phyloP scores from a whole-genome alignment of 2,329 filamentous ascomycete genomes.

The Fusarium buxicola region DNA sequence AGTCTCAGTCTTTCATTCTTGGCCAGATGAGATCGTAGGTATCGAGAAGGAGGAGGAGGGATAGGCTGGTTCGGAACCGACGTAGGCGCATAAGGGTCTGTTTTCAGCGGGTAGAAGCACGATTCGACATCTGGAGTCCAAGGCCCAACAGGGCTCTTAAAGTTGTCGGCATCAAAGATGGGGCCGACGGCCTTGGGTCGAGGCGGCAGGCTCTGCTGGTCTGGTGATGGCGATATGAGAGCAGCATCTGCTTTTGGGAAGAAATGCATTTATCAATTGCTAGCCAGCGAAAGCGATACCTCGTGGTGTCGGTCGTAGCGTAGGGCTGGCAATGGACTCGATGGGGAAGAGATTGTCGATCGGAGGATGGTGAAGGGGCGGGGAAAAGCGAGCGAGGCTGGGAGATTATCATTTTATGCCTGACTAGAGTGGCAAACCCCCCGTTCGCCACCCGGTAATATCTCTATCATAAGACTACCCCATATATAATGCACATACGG shows the following conservation, averaged over 20 bases:
- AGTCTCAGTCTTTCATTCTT: slow-evolving; percentile 47
- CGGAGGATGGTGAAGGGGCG: background rate
- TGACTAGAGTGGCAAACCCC: too few relatives aligned
- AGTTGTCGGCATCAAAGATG: slow-evolving; percentile 34
- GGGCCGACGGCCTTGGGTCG: slow-evolving; percentile 35
- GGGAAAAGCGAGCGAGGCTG: background rate
- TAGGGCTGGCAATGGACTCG: background rate
- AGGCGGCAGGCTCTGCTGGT: slow-evolving; percentile 8
- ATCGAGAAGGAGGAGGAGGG: slow-evolving; percentile 16
- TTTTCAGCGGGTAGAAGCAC: slow-evolving; percentile 15
- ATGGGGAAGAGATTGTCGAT: background rate
- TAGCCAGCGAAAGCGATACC: too few relatives aligned
- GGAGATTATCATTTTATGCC: too few relatives aligned
- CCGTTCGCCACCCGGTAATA: too few relatives aligned
- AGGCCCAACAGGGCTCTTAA: slow-evolving; percentile 22
- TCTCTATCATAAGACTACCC: too few relatives aligned
- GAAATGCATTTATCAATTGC: slow-evolving; percentile 41
- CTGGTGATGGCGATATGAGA: slow-evolving; percentile 39
- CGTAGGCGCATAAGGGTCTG: slow-evolving; percentile 18
- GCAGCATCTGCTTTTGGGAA: slow-evolving; percentile 44
- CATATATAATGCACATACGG: too few relatives aligned
- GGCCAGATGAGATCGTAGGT: slow-evolving; percentile 42
- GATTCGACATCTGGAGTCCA: slow-evolving; percentile 22
- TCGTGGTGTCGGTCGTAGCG: background rate
- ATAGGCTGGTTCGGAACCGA: slow-evolving; percentile 21